Percentiles rank a stretch among this genome's conserved stretches.
phyloP scores from a whole-genome alignment of 1,284 basidiomycete genomes.

The Cryptococcus maquisensis region DNA sequence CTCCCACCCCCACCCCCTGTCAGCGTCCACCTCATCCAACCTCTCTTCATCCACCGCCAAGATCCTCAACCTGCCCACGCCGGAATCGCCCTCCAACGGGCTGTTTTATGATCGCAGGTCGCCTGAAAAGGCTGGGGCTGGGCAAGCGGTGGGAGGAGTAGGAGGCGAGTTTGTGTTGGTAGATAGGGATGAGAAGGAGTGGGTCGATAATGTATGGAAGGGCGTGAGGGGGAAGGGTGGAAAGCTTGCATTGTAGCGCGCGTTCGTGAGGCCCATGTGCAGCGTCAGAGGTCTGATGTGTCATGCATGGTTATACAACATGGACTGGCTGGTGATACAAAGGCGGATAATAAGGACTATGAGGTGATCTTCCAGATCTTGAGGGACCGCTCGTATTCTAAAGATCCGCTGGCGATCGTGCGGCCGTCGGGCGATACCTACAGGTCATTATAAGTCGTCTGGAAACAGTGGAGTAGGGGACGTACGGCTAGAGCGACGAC shows the following conservation, averaged over 20 bases:
- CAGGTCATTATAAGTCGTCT: background rate
- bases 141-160: background rate
- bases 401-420: constrained; percentile 73
- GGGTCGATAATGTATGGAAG: constrained; percentile 45
- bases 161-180: constrained; percentile 33
- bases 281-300: background rate
- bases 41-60: constrained; percentile 29
- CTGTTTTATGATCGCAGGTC: constrained; percentile 30
- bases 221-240: constrained; percentile 37
- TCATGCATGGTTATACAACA: background rate
- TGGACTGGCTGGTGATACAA: background rate
- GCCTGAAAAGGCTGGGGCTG: constrained; percentile 3
- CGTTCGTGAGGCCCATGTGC: background rate
- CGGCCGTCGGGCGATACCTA: constrained; percentile 67
- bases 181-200: constrained; percentile 42
- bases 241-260: constrained; percentile 13
- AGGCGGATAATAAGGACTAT: background rate
- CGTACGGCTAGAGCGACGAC: constrained; percentile 44
- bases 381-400: constrained; percentile 78
- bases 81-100: constrained; percentile 16
- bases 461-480: background rate
- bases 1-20: constrained; percentile 2
- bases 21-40: constrained; percentile 16
- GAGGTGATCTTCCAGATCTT: constrained; percentile 58
- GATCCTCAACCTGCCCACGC: constrained; percentile 27